Conservation (phyloP, 139 green algal genomes). For the Ostreobium quekettii region DNA sequence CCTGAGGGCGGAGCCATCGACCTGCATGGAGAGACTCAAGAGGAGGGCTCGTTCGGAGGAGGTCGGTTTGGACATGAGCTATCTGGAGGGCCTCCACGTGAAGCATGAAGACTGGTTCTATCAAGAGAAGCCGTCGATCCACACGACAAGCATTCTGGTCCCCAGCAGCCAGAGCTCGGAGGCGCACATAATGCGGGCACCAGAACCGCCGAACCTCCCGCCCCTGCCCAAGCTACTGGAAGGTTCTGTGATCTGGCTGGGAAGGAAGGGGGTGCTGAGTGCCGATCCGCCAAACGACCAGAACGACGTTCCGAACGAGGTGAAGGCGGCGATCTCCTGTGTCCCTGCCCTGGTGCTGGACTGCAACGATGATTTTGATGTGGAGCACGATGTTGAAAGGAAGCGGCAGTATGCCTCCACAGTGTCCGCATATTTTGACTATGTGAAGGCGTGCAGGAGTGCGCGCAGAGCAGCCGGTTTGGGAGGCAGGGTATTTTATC, state of each 20-base stretch:
- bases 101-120: conserved; percentile 92
- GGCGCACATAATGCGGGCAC: too few species aligned
- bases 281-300: background rate
- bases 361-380: conserved; percentile 54
- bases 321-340: conserved; percentile 8
- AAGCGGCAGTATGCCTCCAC: conserved; percentile 35
- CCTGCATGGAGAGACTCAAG: conserved; percentile 63
- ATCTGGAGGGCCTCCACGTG: conserved; percentile 74
- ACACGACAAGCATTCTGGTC: too few species aligned
- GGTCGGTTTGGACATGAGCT: conserved; percentile 46
- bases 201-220: too few species aligned
- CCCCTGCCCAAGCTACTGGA: conserved; percentile 2
- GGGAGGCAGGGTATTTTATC: too few species aligned
- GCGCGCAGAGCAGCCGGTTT: too few species aligned
- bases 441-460: too few species aligned
- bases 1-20: conserved; percentile 60
- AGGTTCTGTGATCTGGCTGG: conserved; percentile 7
- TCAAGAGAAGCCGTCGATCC: conserved; percentile 1
- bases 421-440: too few species aligned
- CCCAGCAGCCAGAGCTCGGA: too few species aligned
- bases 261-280: conserved; percentile 4
- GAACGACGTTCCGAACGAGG: conserved; percentile 5
- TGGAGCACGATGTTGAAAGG: conserved; percentile 45
- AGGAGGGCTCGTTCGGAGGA: conserved; percentile 43
- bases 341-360: conserved; percentile 64